These are phyloP conservation scores for Zopfochytrium polystomum DNA, from an alignment of 371 early-diverging fungal genomes.

Conservation along the genomic window DNA sequence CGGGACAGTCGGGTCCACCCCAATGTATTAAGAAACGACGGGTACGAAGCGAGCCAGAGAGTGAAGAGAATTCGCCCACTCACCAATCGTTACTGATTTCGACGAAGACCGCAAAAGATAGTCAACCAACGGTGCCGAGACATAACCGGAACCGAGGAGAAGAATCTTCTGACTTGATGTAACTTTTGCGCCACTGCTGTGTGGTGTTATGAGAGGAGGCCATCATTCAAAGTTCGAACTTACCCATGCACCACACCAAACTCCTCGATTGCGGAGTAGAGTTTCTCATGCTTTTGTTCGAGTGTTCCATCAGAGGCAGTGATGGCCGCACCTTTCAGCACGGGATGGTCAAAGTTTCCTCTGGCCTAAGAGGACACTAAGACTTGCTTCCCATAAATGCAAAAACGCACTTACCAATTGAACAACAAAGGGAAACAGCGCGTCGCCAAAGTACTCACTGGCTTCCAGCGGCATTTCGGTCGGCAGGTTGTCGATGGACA, in stretches of 20 bases:
- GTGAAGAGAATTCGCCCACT: no score
- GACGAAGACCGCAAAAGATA: constrained; percentile 82
- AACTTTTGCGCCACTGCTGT: constrained; percentile 27
- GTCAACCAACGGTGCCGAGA: constrained; percentile 93
- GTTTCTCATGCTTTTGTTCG: constrained; percentile 49
- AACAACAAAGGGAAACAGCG: constrained; percentile 76
- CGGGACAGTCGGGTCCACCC: no score
- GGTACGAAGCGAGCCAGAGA: no score
- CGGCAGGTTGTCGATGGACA: constrained; percentile 95
- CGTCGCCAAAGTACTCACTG: constrained; percentile 83
- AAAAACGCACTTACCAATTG: constrained; percentile 72
- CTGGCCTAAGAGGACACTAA: constrained; percentile 47
- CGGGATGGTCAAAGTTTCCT: constrained; percentile 64
- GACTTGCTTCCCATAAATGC: no score
- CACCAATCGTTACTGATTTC: constrained; percentile 80
- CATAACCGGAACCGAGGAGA: constrained; percentile 95
- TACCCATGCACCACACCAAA: constrained; percentile 18
- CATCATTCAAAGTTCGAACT: not conserved
- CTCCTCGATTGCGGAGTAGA: constrained; percentile 41
- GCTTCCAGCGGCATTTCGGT: constrained; percentile 94
- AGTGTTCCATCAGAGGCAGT: constrained; percentile 66
- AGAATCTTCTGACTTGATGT: constrained; percentile 51
- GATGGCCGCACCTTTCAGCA: constrained; percentile 75
- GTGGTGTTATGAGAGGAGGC: no score
- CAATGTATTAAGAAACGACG: no score